Base-by-base conservation (phyloP, 1,284 basidiomycete species). In the Cryptococcus jaspeensis region DNA sequence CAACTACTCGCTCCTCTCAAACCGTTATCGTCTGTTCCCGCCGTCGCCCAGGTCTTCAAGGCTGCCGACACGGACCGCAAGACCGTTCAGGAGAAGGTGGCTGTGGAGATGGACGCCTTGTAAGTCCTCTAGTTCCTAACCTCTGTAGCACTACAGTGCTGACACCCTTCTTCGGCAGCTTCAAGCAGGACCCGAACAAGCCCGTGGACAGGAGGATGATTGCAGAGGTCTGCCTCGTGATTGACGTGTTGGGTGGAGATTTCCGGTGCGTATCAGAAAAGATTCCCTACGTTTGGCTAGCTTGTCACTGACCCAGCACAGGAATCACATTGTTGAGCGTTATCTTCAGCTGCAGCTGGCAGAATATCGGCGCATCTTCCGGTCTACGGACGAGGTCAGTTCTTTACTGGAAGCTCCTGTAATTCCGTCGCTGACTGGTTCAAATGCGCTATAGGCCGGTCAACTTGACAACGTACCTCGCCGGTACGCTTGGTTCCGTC, bases 311-410 rank as follows among this genome's bases (percentile, higher is more conserved):
- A 61, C 23, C 18, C n/a, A n/a, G n/a, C 7, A 5, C 41, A 82
- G 81, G 44, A 77, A 79, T 38, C 85, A 89, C 52, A 83, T 97
- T 51, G 82, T 99, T 22, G 91, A 95, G 53, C 88, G 92, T 59
- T 98, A 97, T 71, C 87, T 91, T 43, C 85, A 87, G 12, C 83
- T 94, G 11, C 91, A 97, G 72, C 82, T 99, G 35, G 90, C 92
- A 70, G 96, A 99, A 74, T 99, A 99, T 72, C 87, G 94, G 12
- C 87, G 94, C 16, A 95, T 99, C 71, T 99, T 99, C 79, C 86
- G 90, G 59, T 83, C 87, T 3, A 87, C 86, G 1, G 92, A 95
- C 67, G 93, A 97, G 78, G 89, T 74, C 39, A 28, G 69, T 52
- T 35, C 8, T 18, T 23, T 16, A 13, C 13, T 36, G n/a, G 12